Percentiles rank a stretch among this genome's conserved stretches.
Conservation (phyloP, 176 grass and related monocot genomes). For the Musa troglodytarum region DNA sequence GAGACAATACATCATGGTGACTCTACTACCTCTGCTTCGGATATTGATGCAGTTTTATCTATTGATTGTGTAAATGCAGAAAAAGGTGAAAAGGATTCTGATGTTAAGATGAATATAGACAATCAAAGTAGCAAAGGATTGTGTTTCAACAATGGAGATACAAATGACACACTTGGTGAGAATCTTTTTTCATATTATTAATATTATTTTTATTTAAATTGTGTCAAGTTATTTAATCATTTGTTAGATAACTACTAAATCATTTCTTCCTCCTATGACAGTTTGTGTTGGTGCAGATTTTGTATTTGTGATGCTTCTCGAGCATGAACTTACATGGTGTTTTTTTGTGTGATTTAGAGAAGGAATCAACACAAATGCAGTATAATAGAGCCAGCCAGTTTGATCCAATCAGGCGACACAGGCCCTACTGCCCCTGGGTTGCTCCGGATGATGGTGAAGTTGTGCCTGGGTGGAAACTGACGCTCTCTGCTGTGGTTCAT, state of each 20-base stretch:
- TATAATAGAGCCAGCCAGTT: conserved; percentile 55
- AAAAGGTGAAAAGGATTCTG: conserved; percentile 3
- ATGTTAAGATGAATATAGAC: conserved; percentile 11
- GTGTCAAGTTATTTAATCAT: not conserved
- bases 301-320: not conserved
- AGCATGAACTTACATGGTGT: not conserved
- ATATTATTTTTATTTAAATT: not conserved
- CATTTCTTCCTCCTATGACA: not conserved
- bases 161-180: conserved; percentile 17
- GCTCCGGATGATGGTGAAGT: conserved; percentile 36
- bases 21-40: not conserved
- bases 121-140: not conserved
- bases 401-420: conserved; percentile 85
- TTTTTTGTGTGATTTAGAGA: conserved; percentile 28
- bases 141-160: conserved; percentile 18
- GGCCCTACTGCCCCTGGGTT: conserved; percentile 90
- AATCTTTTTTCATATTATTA: not conserved
- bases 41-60: conserved; percentile 4
- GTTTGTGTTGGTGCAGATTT: not conserved
- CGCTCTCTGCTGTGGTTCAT: conserved; percentile 54
- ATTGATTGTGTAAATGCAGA: not conserved
- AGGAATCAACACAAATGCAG: conserved; percentile 24
- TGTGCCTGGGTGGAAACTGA: conserved; percentile 74
- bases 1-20: not conserved
- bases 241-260: not conserved